phyloP scores from a whole-genome alignment of 2,329 filamentous ascomycete species.

The Aspergillus ruber region DNA sequence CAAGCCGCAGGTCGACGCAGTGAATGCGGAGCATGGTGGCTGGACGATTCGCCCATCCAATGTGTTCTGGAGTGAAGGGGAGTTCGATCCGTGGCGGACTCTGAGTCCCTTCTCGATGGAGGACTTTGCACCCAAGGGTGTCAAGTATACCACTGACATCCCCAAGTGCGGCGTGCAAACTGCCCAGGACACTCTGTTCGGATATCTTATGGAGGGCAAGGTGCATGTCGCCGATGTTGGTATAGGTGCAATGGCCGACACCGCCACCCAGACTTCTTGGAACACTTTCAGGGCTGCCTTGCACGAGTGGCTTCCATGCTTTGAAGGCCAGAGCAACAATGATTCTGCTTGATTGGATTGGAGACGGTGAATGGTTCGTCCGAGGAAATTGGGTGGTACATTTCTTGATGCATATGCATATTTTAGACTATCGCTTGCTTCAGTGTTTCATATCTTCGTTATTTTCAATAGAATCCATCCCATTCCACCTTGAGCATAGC shows the following conservation, averaged over 20 bases:
- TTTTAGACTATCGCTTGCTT: too few species aligned
- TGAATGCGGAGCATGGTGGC: slow-evolving; percentile 44
- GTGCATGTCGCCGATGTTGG: slow-evolving; percentile 47
- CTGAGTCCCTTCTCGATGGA: slow-evolving; percentile 40
- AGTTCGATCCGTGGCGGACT: slow-evolving; percentile 49
- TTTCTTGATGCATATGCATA: too few species aligned
- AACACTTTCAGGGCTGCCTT: slow-evolving; percentile 37
- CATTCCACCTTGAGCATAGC: too few species aligned
- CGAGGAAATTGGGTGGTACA: too few species aligned
- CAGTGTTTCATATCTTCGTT: too few species aligned
- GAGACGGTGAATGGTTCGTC: neutral
- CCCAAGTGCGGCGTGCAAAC: slow-evolving; percentile 39
- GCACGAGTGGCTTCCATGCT: slow-evolving; percentile 44
- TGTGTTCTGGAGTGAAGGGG: slow-evolving; percentile 45
- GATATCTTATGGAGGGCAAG: slow-evolving; percentile 40
- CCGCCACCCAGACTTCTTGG: slow-evolving; percentile 28
- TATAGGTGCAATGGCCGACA: slow-evolving; percentile 24
- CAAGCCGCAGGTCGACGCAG: slow-evolving; percentile 31
- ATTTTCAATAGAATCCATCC: too few species aligned
- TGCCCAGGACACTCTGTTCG: slow-evolving; percentile 38
- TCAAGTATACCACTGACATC: slow-evolving; percentile 33
- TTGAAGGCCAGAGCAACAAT: slow-evolving; percentile 12
- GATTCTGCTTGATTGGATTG: neutral
- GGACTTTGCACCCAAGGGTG: slow-evolving; percentile 32
- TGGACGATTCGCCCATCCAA: slow-evolving; percentile 49